phyloP scores from a whole-genome alignment of 805 yeast genomes.

The Candida hispaniensis region DNA sequence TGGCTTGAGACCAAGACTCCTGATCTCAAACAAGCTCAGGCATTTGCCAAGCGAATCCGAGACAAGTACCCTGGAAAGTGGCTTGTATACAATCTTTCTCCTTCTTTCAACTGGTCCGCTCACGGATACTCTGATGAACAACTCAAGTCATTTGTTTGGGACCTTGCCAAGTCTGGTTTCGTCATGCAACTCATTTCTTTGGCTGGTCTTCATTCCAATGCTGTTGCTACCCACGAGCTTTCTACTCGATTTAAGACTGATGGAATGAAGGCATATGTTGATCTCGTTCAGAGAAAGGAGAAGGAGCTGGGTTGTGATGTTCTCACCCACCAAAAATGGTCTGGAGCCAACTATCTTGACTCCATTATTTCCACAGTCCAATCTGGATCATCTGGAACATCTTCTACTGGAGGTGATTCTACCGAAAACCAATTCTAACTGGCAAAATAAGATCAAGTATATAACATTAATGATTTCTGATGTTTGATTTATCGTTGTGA shows the following conservation, averaged over 20 bases:
- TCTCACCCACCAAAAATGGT: slow-evolving; percentile 52
- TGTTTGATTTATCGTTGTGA: no score
- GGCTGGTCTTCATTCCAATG: slow-evolving; percentile 49
- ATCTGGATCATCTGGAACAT: slow-evolving; percentile 37
- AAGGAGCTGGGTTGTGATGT: slow-evolving; percentile 39
- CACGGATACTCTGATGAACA: slow-evolving; percentile 43
- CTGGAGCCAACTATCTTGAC: slow-evolving; percentile 48
- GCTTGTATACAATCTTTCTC: slow-evolving; percentile 51
- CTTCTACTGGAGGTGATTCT: slow-evolving; percentile 35
- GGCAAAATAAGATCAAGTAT: no score
- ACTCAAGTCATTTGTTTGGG: slow-evolving; percentile 41
- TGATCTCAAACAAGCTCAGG: slow-evolving; percentile 39
- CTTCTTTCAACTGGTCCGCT: slow-evolving; percentile 50
- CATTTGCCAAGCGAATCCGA: slow-evolving; percentile 39
- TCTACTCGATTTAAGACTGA: slow-evolving; percentile 38
- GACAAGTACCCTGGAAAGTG: slow-evolving; percentile 40
- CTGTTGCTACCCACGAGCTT: slow-evolving; percentile 41
- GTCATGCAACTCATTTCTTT: slow-evolving; percentile 49
- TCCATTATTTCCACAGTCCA: slow-evolving; percentile 35
- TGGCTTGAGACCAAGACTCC: slow-evolving; percentile 59
- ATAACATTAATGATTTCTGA: no score
- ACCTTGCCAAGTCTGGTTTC: slow-evolving; percentile 46
- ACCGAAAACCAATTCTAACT: slow-evolving; percentile 30
- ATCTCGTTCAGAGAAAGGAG: slow-evolving; percentile 40
- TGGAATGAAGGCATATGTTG: slow-evolving; percentile 53